A percentile compares a stretch with the other conserved stretches of the same genome.
These are phyloP conservation scores for Neurospora tetraspora DNA, from an alignment of 495 filamentous ascomycete genomes.

Conservation along the genomic window DNA sequence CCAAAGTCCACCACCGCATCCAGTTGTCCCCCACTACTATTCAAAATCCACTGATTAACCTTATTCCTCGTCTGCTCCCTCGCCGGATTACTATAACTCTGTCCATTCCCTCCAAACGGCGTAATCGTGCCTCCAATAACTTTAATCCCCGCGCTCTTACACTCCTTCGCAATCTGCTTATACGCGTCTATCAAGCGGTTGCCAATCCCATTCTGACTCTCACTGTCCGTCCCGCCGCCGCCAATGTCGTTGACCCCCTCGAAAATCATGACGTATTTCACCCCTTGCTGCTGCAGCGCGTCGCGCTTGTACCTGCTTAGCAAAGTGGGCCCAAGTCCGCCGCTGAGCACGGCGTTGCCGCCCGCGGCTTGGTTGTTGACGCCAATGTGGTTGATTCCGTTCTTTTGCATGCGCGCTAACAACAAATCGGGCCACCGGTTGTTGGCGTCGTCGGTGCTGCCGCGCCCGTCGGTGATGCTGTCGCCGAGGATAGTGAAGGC, in stretches of 20 bases:
- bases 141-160: slow-evolving; percentile 46
- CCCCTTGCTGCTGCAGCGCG: slow-evolving; percentile 44
- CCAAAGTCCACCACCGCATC: slow-evolving; percentile 59
- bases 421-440: slow-evolving; percentile 63
- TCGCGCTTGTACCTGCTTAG: slow-evolving; percentile 54
- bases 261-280: slow-evolving; percentile 58
- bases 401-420: slow-evolving; percentile 41
- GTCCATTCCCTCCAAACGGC: slow-evolving; percentile 44
- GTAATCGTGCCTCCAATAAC: slow-evolving; percentile 61
- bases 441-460: slow-evolving; percentile 53
- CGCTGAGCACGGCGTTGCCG: slow-evolving; percentile 55
- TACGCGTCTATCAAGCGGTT: slow-evolving; percentile 46
- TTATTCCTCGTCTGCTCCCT: slow-evolving; percentile 47
- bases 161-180: slow-evolving; percentile 44
- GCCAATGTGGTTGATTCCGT: slow-evolving; percentile 38
- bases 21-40: slow-evolving; percentile 41
- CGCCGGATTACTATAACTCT: slow-evolving; percentile 44
- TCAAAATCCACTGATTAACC: slow-evolving; percentile 56
- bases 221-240: slow-evolving; percentile 32
- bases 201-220: slow-evolving; percentile 40
- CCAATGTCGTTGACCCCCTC: slow-evolving; percentile 67
- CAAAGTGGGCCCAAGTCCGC: slow-evolving; percentile 54
- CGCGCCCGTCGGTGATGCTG: slow-evolving; percentile 64
- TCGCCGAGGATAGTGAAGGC: slow-evolving; percentile 58
- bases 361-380: slow-evolving; percentile 66